Percentiles rank a stretch among this genome's conserved stretches.
Evolutionary conservation across 768 basidiomycete genomes (phyloP).

Genomic region (Pisolithus orientalis): DNA sequence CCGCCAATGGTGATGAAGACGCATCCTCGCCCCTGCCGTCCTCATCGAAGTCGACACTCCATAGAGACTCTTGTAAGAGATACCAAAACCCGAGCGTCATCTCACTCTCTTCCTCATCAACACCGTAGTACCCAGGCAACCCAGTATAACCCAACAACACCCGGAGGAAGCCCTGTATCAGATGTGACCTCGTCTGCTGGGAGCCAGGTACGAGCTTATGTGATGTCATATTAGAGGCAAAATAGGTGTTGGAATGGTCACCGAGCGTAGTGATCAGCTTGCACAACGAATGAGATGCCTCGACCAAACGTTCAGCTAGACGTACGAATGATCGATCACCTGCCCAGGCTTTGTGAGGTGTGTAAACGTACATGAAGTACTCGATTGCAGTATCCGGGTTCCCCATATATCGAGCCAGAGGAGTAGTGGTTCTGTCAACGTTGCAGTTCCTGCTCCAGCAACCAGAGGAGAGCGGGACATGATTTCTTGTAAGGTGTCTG

Average conservation of each 20-base stretch:
- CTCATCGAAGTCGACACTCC: constrained; percentile 52
- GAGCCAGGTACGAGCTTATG: constrained; percentile 29
- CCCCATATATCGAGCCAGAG: constrained; percentile 65
- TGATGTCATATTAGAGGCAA: constrained; percentile 63
- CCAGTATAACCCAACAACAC: constrained; percentile 70
- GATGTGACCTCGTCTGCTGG: constrained; percentile 37
- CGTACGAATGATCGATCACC: constrained; percentile 5
- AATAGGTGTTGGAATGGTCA: constrained; percentile 78
- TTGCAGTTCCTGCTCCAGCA: constrained; percentile 59
- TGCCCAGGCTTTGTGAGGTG: background rate
- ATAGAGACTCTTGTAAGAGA: constrained; percentile 80
- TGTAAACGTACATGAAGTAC: constrained; percentile 28
- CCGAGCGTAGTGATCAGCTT: constrained; percentile 77
- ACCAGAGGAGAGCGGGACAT: constrained; percentile 68
- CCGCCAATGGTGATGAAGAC: constrained; percentile 9
- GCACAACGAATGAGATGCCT: constrained; percentile 65
- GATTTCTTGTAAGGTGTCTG: constrained; percentile 72
- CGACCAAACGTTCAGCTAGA: constrained; percentile 33
- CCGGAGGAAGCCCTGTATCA: constrained; percentile 66
- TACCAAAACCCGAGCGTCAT: constrained; percentile 88
- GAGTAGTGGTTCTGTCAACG: constrained; percentile 83
- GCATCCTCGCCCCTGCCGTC: constrained; percentile 25
- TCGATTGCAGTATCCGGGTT: constrained; percentile 34
- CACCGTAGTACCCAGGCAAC: constrained; percentile 68
- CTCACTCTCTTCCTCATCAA: constrained; percentile 86